Evolutionary conservation across 306 rosid species (phyloP).

Genomic region (Rosa rugosa): DNA sequence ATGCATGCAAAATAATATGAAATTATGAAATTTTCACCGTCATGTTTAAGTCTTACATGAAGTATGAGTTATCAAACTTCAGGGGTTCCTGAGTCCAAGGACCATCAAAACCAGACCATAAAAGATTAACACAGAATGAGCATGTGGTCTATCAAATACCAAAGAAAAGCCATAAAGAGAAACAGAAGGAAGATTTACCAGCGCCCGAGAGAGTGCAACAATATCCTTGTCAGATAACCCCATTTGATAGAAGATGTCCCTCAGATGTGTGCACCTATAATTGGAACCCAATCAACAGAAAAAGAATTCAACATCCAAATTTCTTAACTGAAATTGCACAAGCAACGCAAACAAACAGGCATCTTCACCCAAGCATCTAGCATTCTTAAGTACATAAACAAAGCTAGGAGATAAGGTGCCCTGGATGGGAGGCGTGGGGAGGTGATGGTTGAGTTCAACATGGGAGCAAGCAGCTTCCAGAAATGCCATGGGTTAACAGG

Average conservation of each 20-base stretch:
- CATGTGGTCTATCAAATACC: neutral
- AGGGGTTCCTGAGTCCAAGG: constrained; percentile 88
- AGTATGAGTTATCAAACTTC: constrained; percentile 85
- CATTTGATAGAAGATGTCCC: constrained; percentile 76
- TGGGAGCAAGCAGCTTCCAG: neutral
- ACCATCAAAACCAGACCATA: constrained; percentile 74
- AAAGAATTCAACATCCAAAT: neutral
- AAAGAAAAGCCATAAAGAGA: constrained; percentile 17
- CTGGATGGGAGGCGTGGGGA: neutral
- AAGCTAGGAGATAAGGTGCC: neutral
- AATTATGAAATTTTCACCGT: constrained; percentile 5
- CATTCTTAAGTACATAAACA: neutral
- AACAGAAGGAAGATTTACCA: constrained; percentile 48
- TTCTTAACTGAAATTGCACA: neutral
- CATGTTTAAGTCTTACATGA: constrained; percentile 52
- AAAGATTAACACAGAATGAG: constrained; percentile 23
- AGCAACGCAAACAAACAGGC: neutral
- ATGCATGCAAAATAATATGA: neutral
- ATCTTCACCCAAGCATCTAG: neutral
- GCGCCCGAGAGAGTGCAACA: constrained; percentile 87
- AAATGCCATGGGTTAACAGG: neutral
- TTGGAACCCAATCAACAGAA: constrained; percentile 10
- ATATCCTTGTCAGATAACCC: constrained; percentile 85
- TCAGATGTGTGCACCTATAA: constrained; percentile 67
- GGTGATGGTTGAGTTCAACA: neutral